These are phyloP conservation scores for Penicillium expansum DNA, from an alignment of 2,329 filamentous ascomycete species.

Conservation along the genomic window DNA sequence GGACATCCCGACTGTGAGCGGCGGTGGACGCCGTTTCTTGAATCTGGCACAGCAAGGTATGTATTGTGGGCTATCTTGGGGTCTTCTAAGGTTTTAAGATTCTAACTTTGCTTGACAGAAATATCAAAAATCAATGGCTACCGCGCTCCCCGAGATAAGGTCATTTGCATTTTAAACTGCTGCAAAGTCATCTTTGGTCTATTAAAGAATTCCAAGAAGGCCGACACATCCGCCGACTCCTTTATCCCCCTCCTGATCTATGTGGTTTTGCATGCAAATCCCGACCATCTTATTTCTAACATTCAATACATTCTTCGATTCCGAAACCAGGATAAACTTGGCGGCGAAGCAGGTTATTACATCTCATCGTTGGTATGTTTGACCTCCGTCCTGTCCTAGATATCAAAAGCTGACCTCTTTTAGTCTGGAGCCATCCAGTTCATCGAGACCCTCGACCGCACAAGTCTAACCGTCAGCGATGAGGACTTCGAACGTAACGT, in stretches of 20 bases:
- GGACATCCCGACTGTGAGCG: slow-evolving; percentile 80
- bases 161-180: slow-evolving; percentile 96
- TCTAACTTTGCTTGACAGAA: slow-evolving; percentile 55
- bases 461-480: slow-evolving; percentile 86
- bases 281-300: slow-evolving; percentile 93
- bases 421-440: slow-evolving; percentile 81
- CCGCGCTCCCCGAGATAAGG: slow-evolving; percentile 93
- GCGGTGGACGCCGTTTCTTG: slow-evolving; percentile 85
- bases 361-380: slow-evolving; percentile 77
- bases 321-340: slow-evolving; percentile 93
- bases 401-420: slow-evolving; percentile 3
- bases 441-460: slow-evolving; percentile 92
- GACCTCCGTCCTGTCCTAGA: not conserved
- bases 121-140: slow-evolving; percentile 95
- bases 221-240: slow-evolving; percentile 89
- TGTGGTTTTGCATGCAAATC: slow-evolving; percentile 89
- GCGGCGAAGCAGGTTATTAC: slow-evolving; percentile 97
- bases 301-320: slow-evolving; percentile 97
- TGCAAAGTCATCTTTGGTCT: slow-evolving; percentile 99
- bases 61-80: slow-evolving; percentile 9
- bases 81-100: not conserved
- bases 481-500: slow-evolving; percentile 95
- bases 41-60: slow-evolving; percentile 81
- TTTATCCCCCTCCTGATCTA: slow-evolving; percentile 96
- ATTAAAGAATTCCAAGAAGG: slow-evolving; percentile 81